Base-by-base conservation (phyloP, 345 rosid species). In the Clarkia xantiana region DNA sequence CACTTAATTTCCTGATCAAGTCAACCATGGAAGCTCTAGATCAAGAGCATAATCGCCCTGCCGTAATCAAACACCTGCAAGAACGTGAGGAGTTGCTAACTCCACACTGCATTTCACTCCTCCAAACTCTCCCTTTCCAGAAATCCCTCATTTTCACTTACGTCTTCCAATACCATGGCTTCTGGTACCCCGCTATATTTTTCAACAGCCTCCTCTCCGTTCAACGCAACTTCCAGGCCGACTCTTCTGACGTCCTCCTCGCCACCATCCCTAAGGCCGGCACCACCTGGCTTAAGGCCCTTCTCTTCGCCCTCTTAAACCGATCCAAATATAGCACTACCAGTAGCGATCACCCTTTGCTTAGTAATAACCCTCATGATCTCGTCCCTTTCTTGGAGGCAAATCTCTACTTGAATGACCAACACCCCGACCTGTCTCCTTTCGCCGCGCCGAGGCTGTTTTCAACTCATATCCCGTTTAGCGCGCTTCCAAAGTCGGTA, bases 391-490 rank as follows among this genome's bases (percentile, higher is more conserved):
- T 23, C 53, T 12, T 49, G 41, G 53, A 49, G 40, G 2, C 7
- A 1, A 15, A 49, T 14, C 41, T 49, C n/a, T 58, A 50, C n/a
- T 23, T 43, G 10, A 17, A 52, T 9, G 15, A 51, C 36, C 60
- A 51, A 18, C 9, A 18, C 45, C 62, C 62, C 1, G 62, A 58
- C 16, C 36, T 58, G 4, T 51, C 62, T 18, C 29, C 50, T 4
- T 44, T 58, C 56, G 11, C 14, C n/a, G 9, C 55, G 14, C 56
- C 56, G 5, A 29, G 56, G 43, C 47, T 58, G 14, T 58, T 58
- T n/a, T 42, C 55, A 11, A 43, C 50, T 18, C 62, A 58, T 20
- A 22, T 58, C 34, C 22, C 62, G 11, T 15, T 4, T 7, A 34
- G 10, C n/a, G 50, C 55, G 14, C 56, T 58, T 9, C 62, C 62